A percentile compares a stretch with the other conserved stretches of the same genome.
Evolutionary conservation across 805 yeast species (phyloP).

Genomic region (Zygoascus biomembranicola): DNA sequence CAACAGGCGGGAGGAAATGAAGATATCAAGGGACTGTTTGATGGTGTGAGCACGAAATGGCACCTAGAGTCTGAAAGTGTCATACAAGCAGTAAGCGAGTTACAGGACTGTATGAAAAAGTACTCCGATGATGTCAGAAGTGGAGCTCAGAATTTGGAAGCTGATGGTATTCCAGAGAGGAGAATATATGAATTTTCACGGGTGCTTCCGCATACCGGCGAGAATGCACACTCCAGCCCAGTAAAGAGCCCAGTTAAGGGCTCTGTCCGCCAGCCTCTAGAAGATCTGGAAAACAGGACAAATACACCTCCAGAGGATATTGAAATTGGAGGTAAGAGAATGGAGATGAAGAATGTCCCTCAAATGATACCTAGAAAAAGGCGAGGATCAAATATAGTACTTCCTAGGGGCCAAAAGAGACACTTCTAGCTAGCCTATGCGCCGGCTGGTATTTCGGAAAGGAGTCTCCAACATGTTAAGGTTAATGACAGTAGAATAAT

Average conservation of each 20-base stretch:
- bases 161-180: conserved; percentile 5
- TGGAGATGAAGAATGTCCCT: background rate
- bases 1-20: background rate
- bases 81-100: background rate
- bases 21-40: background rate
- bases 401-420: background rate
- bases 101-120: background rate
- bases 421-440: background rate
- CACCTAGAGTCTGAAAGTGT: background rate
- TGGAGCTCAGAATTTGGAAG: background rate
- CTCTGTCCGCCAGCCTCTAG: conserved; percentile 4
- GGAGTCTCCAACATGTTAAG: too few relatives aligned
- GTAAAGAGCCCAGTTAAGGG: background rate
- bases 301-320: background rate
- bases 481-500: background rate
- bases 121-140: background rate
- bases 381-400: background rate
- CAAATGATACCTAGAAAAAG: background rate
- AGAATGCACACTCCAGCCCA: background rate
- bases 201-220: conserved; percentile 10
- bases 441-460: too few relatives aligned
- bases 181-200: conserved; percentile 8
- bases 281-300: background rate
- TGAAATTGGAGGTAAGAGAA: background rate
- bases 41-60: background rate